Evolutionary conservation across 2,329 filamentous ascomycete genomes (phyloP), one percentile per base, ranked within the genome.

Genomic region (Trichophyton benhamiae): DNA sequence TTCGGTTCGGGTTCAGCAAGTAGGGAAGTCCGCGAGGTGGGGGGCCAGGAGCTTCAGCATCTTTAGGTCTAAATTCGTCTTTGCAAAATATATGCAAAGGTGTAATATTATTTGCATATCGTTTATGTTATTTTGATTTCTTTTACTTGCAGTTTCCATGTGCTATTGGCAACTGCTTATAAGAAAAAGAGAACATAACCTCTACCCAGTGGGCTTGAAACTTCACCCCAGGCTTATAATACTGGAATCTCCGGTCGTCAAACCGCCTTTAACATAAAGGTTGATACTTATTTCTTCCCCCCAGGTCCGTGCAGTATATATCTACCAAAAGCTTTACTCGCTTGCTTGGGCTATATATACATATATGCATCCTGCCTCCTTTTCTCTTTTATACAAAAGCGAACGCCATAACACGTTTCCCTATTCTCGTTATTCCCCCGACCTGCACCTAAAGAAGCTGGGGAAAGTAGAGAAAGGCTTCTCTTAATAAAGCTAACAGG

Each of bases 51-150:
- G 49, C 49, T 55, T 27, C 36, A 55, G 49, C 30, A 55, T 15
- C 49, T 27, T 55, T 55, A 25, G 36, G 27, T n/a, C 49, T 55
- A 55, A 55, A 55, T 9, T 8, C 49, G 49, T 33, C 49, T 55
- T 55, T 55, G 25, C 11, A 55, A 55, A 55, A 55, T 8, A 55
- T 30, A 55, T 38, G 49, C 49, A 55, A 55, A 55, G 30, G 27
- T 27, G 49, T 55, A 27, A 15, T 27, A 49, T 49, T 49, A 49
- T 49, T 48, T 44, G 13, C 13, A 49, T 8, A 6, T 27, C 27
- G 27, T 55, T 33, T 36, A 17, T 55, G 33, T 38, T 38, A 38
- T 38, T 38, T 38, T 38, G 27, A 11, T 38, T 38, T 38, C 33
- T 55, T 20, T 55, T 17, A 17, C n/a, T 25, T 55, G 49, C 49